Conservation (phyloP, 1,139 yeast species). For the Geotrichum candidum region DNA sequence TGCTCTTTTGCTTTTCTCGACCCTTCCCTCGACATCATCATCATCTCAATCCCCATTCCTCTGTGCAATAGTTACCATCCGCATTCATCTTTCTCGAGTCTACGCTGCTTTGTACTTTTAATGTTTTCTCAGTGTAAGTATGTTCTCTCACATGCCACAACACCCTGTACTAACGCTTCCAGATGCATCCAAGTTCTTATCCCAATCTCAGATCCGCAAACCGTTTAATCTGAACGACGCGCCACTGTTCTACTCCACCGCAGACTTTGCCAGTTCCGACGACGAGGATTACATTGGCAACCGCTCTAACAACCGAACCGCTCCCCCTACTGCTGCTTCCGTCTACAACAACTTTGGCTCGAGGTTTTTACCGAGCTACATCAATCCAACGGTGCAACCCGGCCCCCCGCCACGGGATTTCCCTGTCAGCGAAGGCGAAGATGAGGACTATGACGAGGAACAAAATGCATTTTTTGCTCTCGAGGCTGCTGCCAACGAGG, state of each 20-base stretch:
- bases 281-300: slow-evolving; percentile 18
- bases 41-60: background rate
- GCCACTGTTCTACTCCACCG: slow-evolving; percentile 32
- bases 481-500: slow-evolving; percentile 12
- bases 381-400: slow-evolving; percentile 5
- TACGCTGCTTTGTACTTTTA: background rate
- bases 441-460: slow-evolving; percentile 15
- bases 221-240: slow-evolving; percentile 22
- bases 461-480: slow-evolving; percentile 12
- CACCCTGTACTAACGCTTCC: slow-evolving; percentile 17
- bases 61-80: background rate
- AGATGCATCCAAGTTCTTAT: slow-evolving; percentile 39
- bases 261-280: slow-evolving; percentile 25
- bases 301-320: background rate
- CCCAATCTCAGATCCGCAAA: slow-evolving; percentile 32
- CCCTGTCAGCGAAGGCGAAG: slow-evolving; percentile 11
- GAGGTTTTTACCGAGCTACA: slow-evolving; percentile 22
- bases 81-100: background rate
- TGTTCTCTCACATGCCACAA: background rate
- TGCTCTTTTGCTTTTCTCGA: background rate
- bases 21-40: background rate
- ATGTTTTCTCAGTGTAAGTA: slow-evolving; percentile 33
- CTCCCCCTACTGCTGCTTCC: slow-evolving; percentile 9
- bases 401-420: background rate
- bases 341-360: slow-evolving; percentile 22